Base-by-base conservation (phyloP, 2,329 filamentous ascomycete species). In the Nemania bipapillata region DNA sequence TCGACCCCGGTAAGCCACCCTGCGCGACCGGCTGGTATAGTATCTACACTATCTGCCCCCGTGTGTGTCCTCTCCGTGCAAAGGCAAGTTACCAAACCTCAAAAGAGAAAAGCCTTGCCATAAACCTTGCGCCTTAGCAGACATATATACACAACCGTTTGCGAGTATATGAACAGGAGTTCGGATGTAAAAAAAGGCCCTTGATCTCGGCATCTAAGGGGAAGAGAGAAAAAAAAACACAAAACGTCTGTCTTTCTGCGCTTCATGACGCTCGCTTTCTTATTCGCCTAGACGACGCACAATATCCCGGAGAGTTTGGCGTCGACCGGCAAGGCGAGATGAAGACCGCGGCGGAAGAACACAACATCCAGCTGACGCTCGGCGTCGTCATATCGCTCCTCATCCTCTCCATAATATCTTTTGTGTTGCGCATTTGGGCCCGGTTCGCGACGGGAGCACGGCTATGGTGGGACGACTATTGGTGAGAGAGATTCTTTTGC, bases 381-480 rank as follows among this genome's bases (percentile, higher is more conserved):
- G 76, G 75, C 40, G 73, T 77, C 35, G 71, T 75, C 15, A 69
- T 74, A 40, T 73, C 74, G 32, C 74, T 74, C 28, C 74, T 77
- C 22, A 57, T 67, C 9, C 49, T 76, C 24, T 74, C 76, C 4
- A 65, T 70, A 6, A 52, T 73, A n/a, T 76, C 75, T 11, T 75
- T 77, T 52, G 70, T 58, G 15, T 57, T 77, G 65, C 73, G 76
- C 9, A 71, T 77, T 35, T 75, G 73, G 67, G 73, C 75, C 17
- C 71, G 75, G 22, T 69, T 67, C 40, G 55, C 66, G 4, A 72
- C 74, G 63, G 67, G 66, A 28, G 72, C 74, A n/a, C 72, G 73
- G 55, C 65, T 76, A 57, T 76, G 75, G 75, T 74, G 70, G 72
- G 75, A 76, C 62, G 75, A 76, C 22, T 76, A 74, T 62, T 77